A percentile compares a stretch with the other conserved stretches of the same genome.
Conservation (phyloP, 306 rosid genomes). For the Pueraria montana region DNA sequence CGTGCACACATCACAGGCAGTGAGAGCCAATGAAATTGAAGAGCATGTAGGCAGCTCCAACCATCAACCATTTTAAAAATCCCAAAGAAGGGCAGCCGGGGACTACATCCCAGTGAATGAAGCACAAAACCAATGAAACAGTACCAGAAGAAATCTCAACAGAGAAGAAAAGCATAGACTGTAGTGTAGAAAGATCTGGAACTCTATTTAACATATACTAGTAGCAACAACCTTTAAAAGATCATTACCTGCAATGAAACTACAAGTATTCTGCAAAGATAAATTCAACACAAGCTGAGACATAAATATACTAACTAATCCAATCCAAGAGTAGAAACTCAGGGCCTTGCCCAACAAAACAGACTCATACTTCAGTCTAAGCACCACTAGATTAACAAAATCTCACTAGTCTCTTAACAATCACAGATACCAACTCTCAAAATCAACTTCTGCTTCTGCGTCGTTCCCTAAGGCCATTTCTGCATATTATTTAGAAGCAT, state of each 20-base stretch:
- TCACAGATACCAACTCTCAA: constrained; percentile 39
- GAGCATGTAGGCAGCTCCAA: constrained; percentile 61
- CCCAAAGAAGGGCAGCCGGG: constrained; percentile 67
- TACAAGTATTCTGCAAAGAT: constrained; percentile 57
- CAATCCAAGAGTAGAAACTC: constrained; percentile 77
- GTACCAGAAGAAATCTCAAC: constrained; percentile 82
- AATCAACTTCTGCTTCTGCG: constrained; percentile 93
- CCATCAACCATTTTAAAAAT: constrained; percentile 76
- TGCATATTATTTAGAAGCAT: constrained; percentile 54
- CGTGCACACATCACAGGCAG: constrained; percentile 58
- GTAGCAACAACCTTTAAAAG: constrained; percentile 52
- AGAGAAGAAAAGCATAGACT: constrained; percentile 62
- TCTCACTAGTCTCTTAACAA: constrained; percentile 61
- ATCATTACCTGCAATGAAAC: constrained; percentile 57
- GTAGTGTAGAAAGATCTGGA: constrained; percentile 59
- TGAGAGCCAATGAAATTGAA: constrained; percentile 65
- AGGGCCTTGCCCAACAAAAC: constrained; percentile 78
- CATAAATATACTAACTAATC: constrained; percentile 70
- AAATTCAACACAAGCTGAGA: constrained; percentile 60
- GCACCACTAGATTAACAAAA: constrained; percentile 65
- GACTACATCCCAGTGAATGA: constrained; percentile 58
- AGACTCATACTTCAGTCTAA: constrained; percentile 69
- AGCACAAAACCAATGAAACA: constrained; percentile 80
- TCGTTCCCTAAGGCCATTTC: constrained; percentile 91
- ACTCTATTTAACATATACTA: constrained; percentile 55